Evolutionary conservation across 805 yeast genomes (phyloP), one percentile per base, ranked within the genome.

Genomic region (Hemisphaericaspora nanyangensis): DNA sequence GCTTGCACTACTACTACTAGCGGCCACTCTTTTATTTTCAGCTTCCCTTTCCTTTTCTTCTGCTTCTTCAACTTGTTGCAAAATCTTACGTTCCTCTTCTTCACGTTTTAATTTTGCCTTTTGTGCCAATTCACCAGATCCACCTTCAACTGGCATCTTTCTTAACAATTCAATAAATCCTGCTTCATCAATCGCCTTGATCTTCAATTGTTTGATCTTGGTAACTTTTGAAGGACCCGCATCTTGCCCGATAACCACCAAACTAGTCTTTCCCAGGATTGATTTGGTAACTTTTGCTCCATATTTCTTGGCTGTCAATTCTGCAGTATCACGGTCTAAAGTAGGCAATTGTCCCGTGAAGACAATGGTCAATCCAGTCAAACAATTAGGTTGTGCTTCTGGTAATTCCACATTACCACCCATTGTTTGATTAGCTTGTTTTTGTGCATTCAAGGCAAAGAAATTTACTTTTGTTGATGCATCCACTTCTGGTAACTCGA

Each of bases 181-280:
- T 8, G 77, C 85, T 60, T 93, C 95, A 52, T 79, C 81, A 43
- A 91, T 82, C 29, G 95, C 88, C 60, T 90, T 90, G 39, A 87
- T 78, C 6, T 77, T 74, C 47, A 81, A 67, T 37, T 79, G 76
- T 51, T 78, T 82, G 48, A 95, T 91, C 53, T 82, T 86, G 51
- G 78, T 77, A 31, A 93, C 79, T 60, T 93, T 93, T n/a, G 88
- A 80, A 2, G 98, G 97, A 0, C 99, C 99, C 2, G 99, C 98
- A 49, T 93, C 97, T 37, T 76, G 88, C 6, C 99, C 99, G 22
- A 93, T 70, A 1, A 93, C 97, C 2, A 91, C 95, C 33, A 89
- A 70, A 17, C 88, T 77, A 1, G 99, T 93, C 52, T 83, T 86
- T 8, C 87, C 79, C 40, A 93, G 85, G 18, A 91, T 82, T 0